Evolutionary conservation across 345 rosid species (phyloP).

Genomic region (Boechera retrofracta): DNA sequence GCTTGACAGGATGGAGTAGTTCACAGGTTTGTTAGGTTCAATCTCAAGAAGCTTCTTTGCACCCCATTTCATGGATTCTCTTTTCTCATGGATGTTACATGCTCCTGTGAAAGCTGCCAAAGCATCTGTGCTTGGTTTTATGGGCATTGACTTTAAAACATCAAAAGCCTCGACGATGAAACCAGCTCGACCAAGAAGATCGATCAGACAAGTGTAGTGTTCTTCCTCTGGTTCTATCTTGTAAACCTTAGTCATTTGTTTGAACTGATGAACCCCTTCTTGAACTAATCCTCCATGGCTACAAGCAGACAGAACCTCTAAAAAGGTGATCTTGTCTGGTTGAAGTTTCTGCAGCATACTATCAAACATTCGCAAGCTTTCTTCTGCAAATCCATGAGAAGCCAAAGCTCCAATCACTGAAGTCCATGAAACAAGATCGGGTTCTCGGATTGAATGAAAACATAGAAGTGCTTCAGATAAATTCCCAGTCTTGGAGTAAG

Average conservation of each 20-base stretch:
- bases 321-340: slow-evolving; percentile 67
- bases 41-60: slow-evolving; percentile 59
- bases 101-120: slow-evolving; percentile 73
- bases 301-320: slow-evolving; percentile 71
- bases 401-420: slow-evolving; percentile 66
- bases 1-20: slow-evolving; percentile 64
- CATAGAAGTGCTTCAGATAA: slow-evolving; percentile 55
- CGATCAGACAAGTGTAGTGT: slow-evolving; percentile 68
- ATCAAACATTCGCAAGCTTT: slow-evolving; percentile 55
- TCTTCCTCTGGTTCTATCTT: slow-evolving; percentile 56
- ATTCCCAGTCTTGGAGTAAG: slow-evolving; percentile 66
- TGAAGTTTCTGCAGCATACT: slow-evolving; percentile 54
- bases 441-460: slow-evolving; percentile 51
- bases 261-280: slow-evolving; percentile 66
- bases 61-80: slow-evolving; percentile 54
- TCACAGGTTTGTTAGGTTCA: slow-evolving; percentile 61
- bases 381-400: slow-evolving; percentile 58
- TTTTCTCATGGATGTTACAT: slow-evolving; percentile 58
- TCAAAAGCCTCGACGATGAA: slow-evolving; percentile 60
- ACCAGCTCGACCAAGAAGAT: slow-evolving; percentile 77
- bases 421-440: slow-evolving; percentile 72
- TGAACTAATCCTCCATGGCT: slow-evolving; percentile 67
- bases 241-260: slow-evolving; percentile 55
- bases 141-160: slow-evolving; percentile 56
- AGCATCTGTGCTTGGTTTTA: slow-evolving; percentile 45